phyloP scores from a whole-genome alignment of 2,329 filamentous ascomycete genomes.

The Pyrenochaeta sp. region DNA sequence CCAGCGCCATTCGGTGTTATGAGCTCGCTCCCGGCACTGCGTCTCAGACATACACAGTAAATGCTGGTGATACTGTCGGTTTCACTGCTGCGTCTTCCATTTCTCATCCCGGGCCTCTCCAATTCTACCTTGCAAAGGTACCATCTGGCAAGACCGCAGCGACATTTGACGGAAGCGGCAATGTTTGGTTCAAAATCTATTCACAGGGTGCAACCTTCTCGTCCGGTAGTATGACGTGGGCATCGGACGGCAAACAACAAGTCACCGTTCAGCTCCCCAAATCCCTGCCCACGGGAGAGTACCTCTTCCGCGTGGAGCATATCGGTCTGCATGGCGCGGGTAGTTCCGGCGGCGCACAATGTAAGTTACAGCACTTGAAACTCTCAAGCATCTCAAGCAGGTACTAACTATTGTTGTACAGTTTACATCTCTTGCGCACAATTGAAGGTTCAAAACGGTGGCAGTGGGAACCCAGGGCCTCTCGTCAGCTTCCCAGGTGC shows the following conservation, averaged over 20 bases:
- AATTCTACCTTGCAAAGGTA: conserved; percentile 51
- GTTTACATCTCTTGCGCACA: conserved; percentile 59
- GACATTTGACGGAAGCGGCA: conserved; percentile 42
- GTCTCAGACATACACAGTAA: conserved; percentile 29
- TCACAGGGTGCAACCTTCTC: conserved; percentile 28
- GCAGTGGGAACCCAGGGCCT: conserved; percentile 47
- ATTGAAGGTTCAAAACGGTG: conserved; percentile 52
- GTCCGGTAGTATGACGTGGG: conserved; percentile 38
- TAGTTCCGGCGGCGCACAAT: conserved; percentile 48
- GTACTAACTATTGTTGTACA: too few species aligned
- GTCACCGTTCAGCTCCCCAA: conserved; percentile 51
- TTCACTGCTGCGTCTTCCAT: conserved; percentile 44
- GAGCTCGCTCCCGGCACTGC: conserved; percentile 31
- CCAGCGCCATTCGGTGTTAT: conserved; percentile 46
- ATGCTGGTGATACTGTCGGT: conserved; percentile 40
- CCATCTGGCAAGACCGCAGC: conserved; percentile 37
- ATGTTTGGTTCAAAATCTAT: conserved; percentile 51
- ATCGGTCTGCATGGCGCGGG: conserved; percentile 54
- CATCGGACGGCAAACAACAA: conserved; percentile 11
- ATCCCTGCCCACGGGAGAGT: conserved; percentile 53
- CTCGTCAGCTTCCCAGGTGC: conserved; percentile 54
- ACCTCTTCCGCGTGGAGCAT: conserved; percentile 58
- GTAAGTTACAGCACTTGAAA: too few species aligned
- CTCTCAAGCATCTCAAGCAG: too few species aligned
- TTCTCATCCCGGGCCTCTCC: conserved; percentile 46